Evolutionary conservation across 495 filamentous ascomycete genomes (phyloP).

Genomic region (Lasiosphaeria miniovina): DNA sequence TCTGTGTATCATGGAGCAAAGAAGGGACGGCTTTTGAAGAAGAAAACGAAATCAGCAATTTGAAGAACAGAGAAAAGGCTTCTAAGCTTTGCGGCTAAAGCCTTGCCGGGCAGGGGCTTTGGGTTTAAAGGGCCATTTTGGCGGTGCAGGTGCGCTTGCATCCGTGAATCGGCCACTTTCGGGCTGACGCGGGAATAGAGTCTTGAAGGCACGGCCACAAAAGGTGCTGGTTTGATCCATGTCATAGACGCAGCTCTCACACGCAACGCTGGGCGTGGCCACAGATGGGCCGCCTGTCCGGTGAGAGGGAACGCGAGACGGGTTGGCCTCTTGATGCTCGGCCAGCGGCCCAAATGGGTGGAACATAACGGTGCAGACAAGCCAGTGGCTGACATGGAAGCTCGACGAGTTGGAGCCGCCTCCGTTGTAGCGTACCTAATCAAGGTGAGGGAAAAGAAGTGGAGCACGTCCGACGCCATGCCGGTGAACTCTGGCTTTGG

Average conservation of each 20-base stretch:
- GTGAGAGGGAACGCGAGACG: neutral
- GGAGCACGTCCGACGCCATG: neutral
- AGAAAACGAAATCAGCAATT: too few relatives aligned
- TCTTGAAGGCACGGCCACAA: neutral
- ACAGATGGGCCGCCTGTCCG: neutral
- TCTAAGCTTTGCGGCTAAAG: too few relatives aligned
- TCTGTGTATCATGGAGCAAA: too few relatives aligned
- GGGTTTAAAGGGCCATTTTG: too few relatives aligned
- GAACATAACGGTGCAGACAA: neutral
- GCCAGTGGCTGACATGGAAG: neutral
- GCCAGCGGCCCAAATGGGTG: neutral
- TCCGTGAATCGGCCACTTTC: neutral
- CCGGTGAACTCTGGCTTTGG: neutral
- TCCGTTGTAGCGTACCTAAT: neutral
- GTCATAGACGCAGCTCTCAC: neutral
- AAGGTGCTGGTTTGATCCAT: slow-evolving; percentile 1
- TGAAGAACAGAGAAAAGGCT: too few relatives aligned
- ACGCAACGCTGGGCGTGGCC: neutral
- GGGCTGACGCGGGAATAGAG: neutral
- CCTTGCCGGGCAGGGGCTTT: too few relatives aligned
- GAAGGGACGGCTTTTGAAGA: too few relatives aligned
- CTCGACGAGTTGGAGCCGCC: neutral
- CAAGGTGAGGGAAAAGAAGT: neutral
- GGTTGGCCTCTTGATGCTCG: neutral
- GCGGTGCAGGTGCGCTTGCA: neutral